Conservation (phyloP, 805 yeast genomes). For the Ogataea thermomethanolica region DNA sequence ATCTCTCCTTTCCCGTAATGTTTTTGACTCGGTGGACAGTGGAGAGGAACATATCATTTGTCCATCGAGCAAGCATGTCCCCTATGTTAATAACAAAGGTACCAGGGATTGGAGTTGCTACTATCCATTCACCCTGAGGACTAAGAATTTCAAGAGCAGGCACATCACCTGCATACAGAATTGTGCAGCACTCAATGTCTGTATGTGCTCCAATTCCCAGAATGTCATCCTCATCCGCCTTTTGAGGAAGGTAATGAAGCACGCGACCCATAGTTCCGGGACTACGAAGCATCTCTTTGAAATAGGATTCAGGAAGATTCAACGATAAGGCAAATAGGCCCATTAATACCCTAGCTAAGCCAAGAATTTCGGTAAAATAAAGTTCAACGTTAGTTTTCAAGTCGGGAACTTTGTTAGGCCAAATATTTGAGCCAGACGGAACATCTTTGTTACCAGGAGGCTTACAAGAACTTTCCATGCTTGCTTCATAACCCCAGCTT, state of each 20-base stretch:
- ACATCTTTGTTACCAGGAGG: no score
- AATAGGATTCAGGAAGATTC: no score
- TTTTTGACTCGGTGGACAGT: constrained; percentile 37
- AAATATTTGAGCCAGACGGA: no score
- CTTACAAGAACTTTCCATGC: constrained; percentile 32
- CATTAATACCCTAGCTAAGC: constrained; percentile 27
- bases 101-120: constrained; percentile 32
- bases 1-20: constrained; percentile 25
- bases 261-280: no score
- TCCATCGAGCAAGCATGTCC: constrained; percentile 33
- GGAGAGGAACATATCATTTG: constrained; percentile 35
- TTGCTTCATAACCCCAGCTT: constrained; percentile 30
- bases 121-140: constrained; percentile 33
- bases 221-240: constrained; percentile 24
- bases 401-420: constrained; percentile 31
- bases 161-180: constrained; percentile 31
- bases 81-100: constrained; percentile 38
- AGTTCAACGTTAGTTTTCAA: constrained; percentile 22
- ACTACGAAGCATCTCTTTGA: no score
- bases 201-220: constrained; percentile 37
- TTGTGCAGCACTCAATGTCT: constrained; percentile 33
- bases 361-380: constrained; percentile 24
- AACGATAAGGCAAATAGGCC: no score
- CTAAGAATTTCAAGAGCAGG: constrained; percentile 36
- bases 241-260: no score